Conservation (phyloP, 495 filamentous ascomycete genomes). For the Amphirosellinia nigrospora region DNA sequence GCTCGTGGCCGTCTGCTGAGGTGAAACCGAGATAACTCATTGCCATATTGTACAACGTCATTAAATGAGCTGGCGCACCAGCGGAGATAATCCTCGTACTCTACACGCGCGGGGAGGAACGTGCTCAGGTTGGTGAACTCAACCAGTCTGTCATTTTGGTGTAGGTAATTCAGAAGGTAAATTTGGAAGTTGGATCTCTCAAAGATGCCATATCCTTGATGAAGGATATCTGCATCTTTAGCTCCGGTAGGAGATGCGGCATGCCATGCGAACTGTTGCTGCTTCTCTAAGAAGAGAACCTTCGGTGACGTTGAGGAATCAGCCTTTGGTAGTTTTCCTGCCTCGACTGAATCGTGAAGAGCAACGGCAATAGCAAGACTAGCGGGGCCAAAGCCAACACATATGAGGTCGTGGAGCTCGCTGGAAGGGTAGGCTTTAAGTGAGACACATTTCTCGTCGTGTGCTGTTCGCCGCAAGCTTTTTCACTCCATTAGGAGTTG, state of each 20-base stretch:
- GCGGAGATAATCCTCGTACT: constrained; percentile 93
- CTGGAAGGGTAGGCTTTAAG: constrained; percentile 51
- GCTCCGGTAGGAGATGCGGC: constrained; percentile 88
- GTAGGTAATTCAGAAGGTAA: constrained; percentile 94
- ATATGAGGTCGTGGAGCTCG: constrained; percentile 79
- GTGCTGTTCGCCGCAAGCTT: constrained; percentile 3
- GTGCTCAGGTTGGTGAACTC: constrained; percentile 90
- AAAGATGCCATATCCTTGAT: constrained; percentile 94
- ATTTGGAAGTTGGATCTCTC: constrained; percentile 84
- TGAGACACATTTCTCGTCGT: constrained; percentile 36
- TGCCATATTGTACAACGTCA: constrained; percentile 76
- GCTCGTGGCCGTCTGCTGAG: constrained; percentile 43
- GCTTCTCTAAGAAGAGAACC: constrained; percentile 84
- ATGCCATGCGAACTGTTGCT: constrained; percentile 87
- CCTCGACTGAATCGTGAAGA: constrained; percentile 70
- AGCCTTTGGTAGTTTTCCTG: constrained; percentile 45
- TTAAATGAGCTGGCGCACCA: constrained; percentile 89
- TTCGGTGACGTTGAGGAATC: constrained; percentile 58
- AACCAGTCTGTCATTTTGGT: constrained; percentile 76
- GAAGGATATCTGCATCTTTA: constrained; percentile 98
- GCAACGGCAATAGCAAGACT: constrained; percentile 93
- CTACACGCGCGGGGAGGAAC: constrained; percentile 82
- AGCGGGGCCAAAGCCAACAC: constrained; percentile 92
- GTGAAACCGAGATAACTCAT: constrained; percentile 72
- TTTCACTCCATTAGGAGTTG: background rate